These are phyloP conservation scores for Emmonsia crescens DNA, from an alignment of 2,329 filamentous ascomycete genomes.

Conservation along the genomic window DNA sequence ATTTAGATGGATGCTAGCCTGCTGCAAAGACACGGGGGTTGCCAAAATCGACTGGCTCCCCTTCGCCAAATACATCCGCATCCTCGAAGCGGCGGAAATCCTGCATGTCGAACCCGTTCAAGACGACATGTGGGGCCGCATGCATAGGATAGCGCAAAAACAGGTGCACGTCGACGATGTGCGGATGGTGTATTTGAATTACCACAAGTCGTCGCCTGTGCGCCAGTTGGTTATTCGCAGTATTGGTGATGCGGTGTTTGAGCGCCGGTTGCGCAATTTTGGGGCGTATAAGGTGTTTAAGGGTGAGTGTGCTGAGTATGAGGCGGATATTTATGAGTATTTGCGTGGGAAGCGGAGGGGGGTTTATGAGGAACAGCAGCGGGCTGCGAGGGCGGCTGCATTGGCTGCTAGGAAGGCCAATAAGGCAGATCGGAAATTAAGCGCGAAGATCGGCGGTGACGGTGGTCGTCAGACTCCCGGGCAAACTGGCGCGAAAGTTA, in stretches of 20 bases:
- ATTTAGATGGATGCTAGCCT: constrained; percentile 13
- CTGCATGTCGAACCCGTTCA: constrained; percentile 4
- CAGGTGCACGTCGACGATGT: constrained; percentile 10
- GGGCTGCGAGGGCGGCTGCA: background rate
- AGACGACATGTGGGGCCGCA: constrained; percentile 10
- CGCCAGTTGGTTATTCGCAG: constrained; percentile 12
- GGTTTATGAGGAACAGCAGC: background rate
- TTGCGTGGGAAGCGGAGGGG: constrained; percentile 4
- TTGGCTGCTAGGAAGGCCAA: background rate
- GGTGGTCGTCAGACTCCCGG: background rate
- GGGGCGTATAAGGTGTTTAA: constrained; percentile 11
- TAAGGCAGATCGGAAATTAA: background rate
- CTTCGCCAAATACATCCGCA: constrained; percentile 10
- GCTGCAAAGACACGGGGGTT: constrained; percentile 2
- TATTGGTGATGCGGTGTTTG: constrained; percentile 12
- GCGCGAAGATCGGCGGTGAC: background rate
- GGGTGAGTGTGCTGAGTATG: constrained; percentile 9
- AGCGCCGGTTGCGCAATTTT: constrained; percentile 11
- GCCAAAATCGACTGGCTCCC: constrained; percentile 9
- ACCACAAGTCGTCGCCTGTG: constrained; percentile 4
- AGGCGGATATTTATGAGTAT: constrained; percentile 12
- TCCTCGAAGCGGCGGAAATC: constrained; percentile 11
- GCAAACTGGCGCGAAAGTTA: background rate
- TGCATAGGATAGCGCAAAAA: constrained; percentile 9
- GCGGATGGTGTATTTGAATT: constrained; percentile 10